Evolutionary conservation across 2,329 filamentous ascomycete species (phyloP), one percentile per base, ranked within the genome.

Genomic region (Fusarium oligoseptatum): DNA sequence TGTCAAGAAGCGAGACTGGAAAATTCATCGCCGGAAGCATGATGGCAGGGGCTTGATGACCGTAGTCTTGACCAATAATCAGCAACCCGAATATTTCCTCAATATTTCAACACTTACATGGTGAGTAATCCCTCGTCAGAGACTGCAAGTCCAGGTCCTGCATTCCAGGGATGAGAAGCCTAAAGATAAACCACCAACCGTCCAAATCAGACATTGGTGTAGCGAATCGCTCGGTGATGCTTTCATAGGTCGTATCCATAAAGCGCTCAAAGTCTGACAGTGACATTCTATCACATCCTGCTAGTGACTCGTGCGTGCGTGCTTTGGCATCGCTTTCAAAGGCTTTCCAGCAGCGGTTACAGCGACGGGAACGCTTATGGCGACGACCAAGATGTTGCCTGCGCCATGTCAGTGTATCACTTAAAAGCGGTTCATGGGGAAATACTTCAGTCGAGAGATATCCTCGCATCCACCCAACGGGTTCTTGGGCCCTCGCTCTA

Each of bases 381-480:
- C 58, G 58, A 27, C 58, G 58, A 8, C 17, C 58, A 20, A 61
- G 39, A 32, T 61, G 58, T 45, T 61, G 58, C 41, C 58, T 61
- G 17, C 9, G 32, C n/a, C 11, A 37, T 37, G 55, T 57, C 32
- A 57, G 24, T 32, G 37, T 24, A 37, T 37, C 8, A 10, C 12
- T 15, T 22, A 24, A 12, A 37, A 36, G 20, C 4, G 12, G 32
- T 22, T 20, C 17, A 4, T 27, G 37, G 17, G 32, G 41, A 6
- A 36, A 60, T 45, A 61, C 58, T 41, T 61, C n/a, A 61, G 58
- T 6, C 58, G 39, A 36, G 24, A 32, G 39, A 61, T 41, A 45
- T 61, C 29, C 41, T 61, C 58, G 9, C 58, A 61, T 5, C 58
- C 58, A 8, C 58, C 58, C 29, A 45, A 12, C 4, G 24, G 24